Conservation (phyloP, 78 protist species). For the Bigelowiella natans region DNA sequence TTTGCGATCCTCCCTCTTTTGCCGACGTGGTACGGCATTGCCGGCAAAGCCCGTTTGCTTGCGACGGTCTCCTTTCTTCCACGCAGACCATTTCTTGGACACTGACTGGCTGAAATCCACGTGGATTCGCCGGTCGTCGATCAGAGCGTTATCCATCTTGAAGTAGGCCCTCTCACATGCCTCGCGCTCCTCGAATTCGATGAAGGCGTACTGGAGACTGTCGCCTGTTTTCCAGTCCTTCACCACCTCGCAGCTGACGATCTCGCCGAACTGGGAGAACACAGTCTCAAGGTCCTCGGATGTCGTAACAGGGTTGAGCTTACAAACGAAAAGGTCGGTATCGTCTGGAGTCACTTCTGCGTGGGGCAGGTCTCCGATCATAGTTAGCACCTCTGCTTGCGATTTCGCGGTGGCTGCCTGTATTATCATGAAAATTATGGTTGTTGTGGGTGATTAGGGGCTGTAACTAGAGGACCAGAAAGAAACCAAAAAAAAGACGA, state of each 20-base stretch:
- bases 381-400: neutral
- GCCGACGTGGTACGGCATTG: neutral
- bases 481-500: too few relatives aligned
- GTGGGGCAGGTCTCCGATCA: neutral
- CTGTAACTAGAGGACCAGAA: too few relatives aligned
- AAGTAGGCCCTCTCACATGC: slow-evolving; percentile 44
- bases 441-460: too few relatives aligned
- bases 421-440: too few relatives aligned
- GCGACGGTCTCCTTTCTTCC: neutral
- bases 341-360: slow-evolving; percentile 71
- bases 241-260: slow-evolving; percentile 51
- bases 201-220: slow-evolving; percentile 81
- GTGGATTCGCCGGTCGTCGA: slow-evolving; percentile 92
- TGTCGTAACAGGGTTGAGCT: slow-evolving; percentile 66
- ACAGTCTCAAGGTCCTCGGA: slow-evolving; percentile 68
- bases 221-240: slow-evolving; percentile 69
- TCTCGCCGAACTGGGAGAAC: slow-evolving; percentile 79
- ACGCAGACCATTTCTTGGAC: neutral
- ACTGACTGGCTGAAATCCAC: slow-evolving; percentile 89
- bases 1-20: neutral
- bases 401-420: neutral
- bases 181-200: slow-evolving; percentile 68
- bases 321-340: slow-evolving; percentile 88
- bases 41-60: neutral
- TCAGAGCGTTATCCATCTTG: slow-evolving; percentile 87